phyloP scores from a whole-genome alignment of 352 stramenopile genomes.

The Globisporangium spiculum region DNA sequence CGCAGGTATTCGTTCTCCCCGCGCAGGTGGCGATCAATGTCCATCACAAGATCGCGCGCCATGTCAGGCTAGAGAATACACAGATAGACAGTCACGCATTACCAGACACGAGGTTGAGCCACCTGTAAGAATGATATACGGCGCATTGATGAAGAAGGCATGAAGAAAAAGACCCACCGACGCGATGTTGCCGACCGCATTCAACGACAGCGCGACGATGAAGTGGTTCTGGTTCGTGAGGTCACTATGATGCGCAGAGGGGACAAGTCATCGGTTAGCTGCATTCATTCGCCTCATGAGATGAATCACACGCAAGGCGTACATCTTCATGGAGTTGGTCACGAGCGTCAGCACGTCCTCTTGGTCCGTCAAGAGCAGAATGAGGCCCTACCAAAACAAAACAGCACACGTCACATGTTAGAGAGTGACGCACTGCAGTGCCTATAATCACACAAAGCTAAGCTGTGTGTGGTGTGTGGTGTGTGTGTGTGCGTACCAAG shows the following conservation, averaged over 20 bases:
- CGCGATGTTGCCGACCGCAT: constrained; percentile 97
- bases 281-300: not conserved
- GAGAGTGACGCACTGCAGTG: not conserved
- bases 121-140: not conserved
- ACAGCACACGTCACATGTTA: not conserved
- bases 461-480: not conserved
- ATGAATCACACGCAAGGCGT: constrained; percentile 12
- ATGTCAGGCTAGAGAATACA: constrained; percentile 88
- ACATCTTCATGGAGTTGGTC: constrained; percentile 99
- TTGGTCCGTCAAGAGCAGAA: constrained; percentile 97
- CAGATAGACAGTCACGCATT: constrained; percentile 4
- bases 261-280: no score
- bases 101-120: not conserved
- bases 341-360: constrained; percentile 99
- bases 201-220: constrained; percentile 95
- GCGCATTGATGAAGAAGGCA: not conserved
- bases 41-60: constrained; percentile 96
- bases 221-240: constrained; percentile 94
- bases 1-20: constrained; percentile 94
- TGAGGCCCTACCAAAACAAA: constrained; percentile 73
- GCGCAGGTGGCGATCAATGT: constrained; percentile 95
- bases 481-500: constrained; percentile 50
- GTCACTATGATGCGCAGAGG: constrained; percentile 51
- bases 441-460: not conserved
- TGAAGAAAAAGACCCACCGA: constrained; percentile 57